Base-by-base conservation (phyloP, 2,329 filamentous ascomycete species). In the Teratosphaeria gauchensis region DNA sequence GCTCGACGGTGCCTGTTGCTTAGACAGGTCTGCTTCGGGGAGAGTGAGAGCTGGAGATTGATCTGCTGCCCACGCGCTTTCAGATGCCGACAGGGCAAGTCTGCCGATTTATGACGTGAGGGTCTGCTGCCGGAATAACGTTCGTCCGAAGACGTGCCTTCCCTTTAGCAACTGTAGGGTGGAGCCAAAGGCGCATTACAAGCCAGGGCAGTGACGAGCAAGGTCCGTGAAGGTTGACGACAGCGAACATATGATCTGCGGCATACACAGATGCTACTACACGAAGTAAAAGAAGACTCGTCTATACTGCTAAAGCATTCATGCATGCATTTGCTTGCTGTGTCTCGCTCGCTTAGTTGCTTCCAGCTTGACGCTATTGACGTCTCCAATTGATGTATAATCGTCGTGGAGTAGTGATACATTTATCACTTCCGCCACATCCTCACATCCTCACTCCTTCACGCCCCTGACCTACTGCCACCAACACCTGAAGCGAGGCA, bases 71-170 rank as follows among this genome's bases (percentile, higher is more conserved):
- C 52, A 31, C 52, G 52, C 52, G 24, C 7, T 3, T 2, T 14
- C 33, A 54, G 31, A 54, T 30, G 52, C 52, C 52, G 52, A 54
- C n/a, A 32, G 21, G n/a, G 52, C 52, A 54, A 31, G 52, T 54
- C n/a, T n/a, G 52, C 52, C 52, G 52, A 31, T 24, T 54, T 52
- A 11, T 52, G 11, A 35, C 33, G 33, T 35, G 2, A 7, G 8
- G 7, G 6, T 35, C 33, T 11, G 2, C 2, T 9, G 6, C 6
- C 14, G 33, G 33, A 35, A 14, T 14, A 35, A 35, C 14, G 7
- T 35, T 35, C 6, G 2, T 2, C 33, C 33, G 33, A 7, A 2
- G 7, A 35, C 14, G 33, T 35, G 33, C 33, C 33, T 35, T 35
- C 9, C 33, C n/a, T n/a, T n/a, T n/a, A n/a, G n/a, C n/a, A n/a